Percentiles rank a stretch among this genome's conserved stretches.
These are phyloP conservation scores for Boletus eberwhitei DNA, from an alignment of 768 basidiomycete species.

Conservation along the genomic window DNA sequence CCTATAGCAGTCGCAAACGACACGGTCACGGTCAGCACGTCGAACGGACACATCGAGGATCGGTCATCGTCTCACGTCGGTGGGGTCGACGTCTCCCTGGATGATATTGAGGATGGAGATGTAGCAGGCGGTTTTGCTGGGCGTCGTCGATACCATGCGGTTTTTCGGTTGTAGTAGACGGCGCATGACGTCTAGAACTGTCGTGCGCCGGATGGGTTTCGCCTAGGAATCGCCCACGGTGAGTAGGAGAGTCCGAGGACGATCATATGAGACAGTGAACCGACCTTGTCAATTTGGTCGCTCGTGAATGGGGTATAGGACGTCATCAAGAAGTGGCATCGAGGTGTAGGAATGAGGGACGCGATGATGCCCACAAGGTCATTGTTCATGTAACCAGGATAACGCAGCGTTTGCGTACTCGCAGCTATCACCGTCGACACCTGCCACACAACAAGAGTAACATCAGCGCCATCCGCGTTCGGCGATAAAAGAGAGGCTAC, in stretches of 20 bases:
- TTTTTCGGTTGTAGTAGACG: conserved; percentile 97
- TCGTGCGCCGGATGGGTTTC: conserved; percentile 93
- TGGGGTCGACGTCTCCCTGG: conserved; percentile 97
- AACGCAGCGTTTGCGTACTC: conserved; percentile 93
- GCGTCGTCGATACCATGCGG: conserved; percentile 94
- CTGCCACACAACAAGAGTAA: conserved; percentile 38
- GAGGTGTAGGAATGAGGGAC: conserved; percentile 92
- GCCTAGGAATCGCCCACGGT: conserved; percentile 47
- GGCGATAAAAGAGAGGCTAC: not conserved
- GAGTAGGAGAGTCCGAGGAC: not conserved
- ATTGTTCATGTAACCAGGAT: conserved; percentile 99
- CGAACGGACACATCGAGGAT: not conserved
- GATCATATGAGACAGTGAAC: conserved; percentile 10
- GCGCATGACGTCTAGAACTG: conserved; percentile 98
- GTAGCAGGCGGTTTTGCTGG: conserved; percentile 90
- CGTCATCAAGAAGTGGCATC: conserved; percentile 98
- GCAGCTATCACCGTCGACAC: conserved; percentile 98
- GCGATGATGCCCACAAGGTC: conserved; percentile 97
- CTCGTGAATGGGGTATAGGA: conserved; percentile 98
- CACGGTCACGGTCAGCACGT: not conserved
- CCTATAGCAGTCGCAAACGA: conserved; percentile 41
- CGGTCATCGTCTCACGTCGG: conserved; percentile 57
- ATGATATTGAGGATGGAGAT: conserved; percentile 98
- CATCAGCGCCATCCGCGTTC: not conserved
- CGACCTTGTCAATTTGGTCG: conserved; percentile 92